These are phyloP conservation scores for Lipomyces chichibuensis DNA, from an alignment of 805 yeast species.

Conservation along the genomic window DNA sequence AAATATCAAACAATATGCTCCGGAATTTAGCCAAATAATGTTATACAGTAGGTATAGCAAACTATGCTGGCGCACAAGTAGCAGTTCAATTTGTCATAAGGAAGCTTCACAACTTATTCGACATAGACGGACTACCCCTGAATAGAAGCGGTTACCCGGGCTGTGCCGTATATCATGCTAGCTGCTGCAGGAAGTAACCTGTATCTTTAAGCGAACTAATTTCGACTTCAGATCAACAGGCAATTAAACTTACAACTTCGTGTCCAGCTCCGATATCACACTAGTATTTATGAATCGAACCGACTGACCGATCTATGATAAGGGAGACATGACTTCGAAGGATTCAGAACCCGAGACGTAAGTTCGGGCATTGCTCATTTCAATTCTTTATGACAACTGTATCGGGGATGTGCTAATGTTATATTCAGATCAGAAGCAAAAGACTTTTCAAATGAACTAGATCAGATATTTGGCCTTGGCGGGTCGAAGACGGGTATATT, in stretches of 20 bases:
- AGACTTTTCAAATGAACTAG: conserved; percentile 20
- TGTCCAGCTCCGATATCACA: not conserved
- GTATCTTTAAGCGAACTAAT: no score
- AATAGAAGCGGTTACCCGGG: not conserved
- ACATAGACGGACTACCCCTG: not conserved
- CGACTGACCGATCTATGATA: not conserved
- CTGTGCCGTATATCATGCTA: no score
- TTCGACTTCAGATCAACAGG: not conserved
- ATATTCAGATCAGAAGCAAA: conserved; percentile 16
- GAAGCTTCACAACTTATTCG: no score
- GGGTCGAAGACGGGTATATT: conserved; percentile 6
- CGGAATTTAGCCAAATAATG: no score
- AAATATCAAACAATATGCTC: no score
- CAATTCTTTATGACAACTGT: not conserved
- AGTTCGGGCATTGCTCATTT: not conserved
- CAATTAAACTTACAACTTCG: not conserved
- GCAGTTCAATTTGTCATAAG: no score
- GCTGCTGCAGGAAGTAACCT: no score
- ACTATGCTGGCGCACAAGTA: no score
- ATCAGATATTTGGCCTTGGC: conserved; percentile 21
- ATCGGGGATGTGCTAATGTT: not conserved
- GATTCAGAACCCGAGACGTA: not conserved
- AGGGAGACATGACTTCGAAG: not conserved
- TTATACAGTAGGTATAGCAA: no score
- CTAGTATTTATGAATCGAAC: not conserved